Base-by-base conservation (phyloP, 2,329 filamentous ascomycete species). In the Tricladium varicosporioides region DNA sequence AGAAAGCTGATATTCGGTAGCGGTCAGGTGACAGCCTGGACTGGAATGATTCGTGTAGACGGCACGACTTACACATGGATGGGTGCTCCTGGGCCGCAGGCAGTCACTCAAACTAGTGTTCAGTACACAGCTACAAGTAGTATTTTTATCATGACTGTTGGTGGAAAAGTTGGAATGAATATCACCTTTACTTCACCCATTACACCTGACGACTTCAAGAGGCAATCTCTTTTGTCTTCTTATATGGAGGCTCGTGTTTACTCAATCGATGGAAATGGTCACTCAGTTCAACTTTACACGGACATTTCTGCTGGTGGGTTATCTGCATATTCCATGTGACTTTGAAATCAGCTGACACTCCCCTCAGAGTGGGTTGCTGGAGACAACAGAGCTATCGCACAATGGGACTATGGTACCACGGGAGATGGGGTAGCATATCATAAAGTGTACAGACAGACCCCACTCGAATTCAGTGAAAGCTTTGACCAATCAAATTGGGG, bases 401-500 rank as follows among this genome's bases (percentile, higher is more conserved):
- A 85, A 63, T 92, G 88, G 88, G 79, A 84, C 48, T 81, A 81
- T 59, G 78, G 74, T 52, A 69, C 69, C 36, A 76, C 74, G 1
- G 66, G 66, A 10, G 73, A 78, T 27, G 72, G 76, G 16, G 74
- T 90, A 40, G 77, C 79, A 5, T 90, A 87, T 66, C 87, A 91
- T 73, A 80, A 80, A 49, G 82, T 90, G 56, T 79, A 78, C 62
- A 78, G 83, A 46, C 75, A 80, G 59, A 70, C 76, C 8, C 87
- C 93, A 70, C 73, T 82, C 49, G 74, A 85, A 15, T 87, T 94
- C 54, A 81, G 82, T 1, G 91, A 96, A 69, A 75, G 75, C 11
- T 74, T 74, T 43, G 87, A 95, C 66, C 85, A 87, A 63, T 82
- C 89, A 0, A 87, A 91, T 74, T 96, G 91, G 91, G 91, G 91